phyloP scores from a whole-genome alignment of 257 asterid genomes.

The Coffea canephora region DNA sequence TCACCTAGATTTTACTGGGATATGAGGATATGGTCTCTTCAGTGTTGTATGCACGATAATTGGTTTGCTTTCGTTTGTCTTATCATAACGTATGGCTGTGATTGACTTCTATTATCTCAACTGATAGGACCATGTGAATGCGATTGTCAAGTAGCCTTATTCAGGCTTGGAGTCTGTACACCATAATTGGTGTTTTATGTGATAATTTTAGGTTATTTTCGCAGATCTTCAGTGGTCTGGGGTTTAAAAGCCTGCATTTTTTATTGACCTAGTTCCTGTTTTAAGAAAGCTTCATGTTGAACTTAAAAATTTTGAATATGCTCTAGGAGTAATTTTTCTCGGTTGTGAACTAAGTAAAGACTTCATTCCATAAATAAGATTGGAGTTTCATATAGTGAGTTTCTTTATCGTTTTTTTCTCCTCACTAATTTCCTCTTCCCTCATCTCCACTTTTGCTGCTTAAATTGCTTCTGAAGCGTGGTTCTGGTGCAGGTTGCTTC shows the following conservation, averaged over 20 bases:
- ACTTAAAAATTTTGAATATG: not conserved
- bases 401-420: not conserved
- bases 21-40: not conserved
- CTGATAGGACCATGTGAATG: not conserved
- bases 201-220: not conserved
- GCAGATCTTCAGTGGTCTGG: not conserved
- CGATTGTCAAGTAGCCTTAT: not conserved
- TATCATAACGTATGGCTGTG: not conserved
- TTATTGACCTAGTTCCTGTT: not conserved
- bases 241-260: not conserved
- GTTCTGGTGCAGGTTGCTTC: constrained; percentile 67
- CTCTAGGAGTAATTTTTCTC: not conserved
- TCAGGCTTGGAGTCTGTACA: not conserved
- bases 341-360: not conserved
- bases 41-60: not conserved
- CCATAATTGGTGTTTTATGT: not conserved
- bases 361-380: not conserved
- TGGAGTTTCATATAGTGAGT: not conserved
- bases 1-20: not conserved
- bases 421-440: not conserved
- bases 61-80: not conserved
- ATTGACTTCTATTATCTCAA: not conserved
- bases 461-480: constrained; percentile 9
- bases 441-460: not conserved
- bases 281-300: not conserved